These are phyloP conservation scores for Pichia norvegensis DNA, from an alignment of 1,139 yeast species.

Conservation along the genomic window DNA sequence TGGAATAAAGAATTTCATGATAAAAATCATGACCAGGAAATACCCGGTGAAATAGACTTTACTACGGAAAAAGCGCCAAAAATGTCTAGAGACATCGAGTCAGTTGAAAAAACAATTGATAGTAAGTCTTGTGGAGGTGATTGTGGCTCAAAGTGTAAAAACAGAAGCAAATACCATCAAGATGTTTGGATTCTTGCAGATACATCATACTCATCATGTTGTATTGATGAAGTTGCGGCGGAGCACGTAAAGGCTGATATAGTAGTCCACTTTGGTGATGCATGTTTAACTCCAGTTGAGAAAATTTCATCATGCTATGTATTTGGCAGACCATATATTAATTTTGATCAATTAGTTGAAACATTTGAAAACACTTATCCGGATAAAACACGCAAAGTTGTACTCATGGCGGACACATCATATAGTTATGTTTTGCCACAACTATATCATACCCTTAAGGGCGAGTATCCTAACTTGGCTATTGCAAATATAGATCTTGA, in stretches of 20 bases:
- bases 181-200: constrained; percentile 79
- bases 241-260: constrained; percentile 83
- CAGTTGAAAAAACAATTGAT: constrained; percentile 13
- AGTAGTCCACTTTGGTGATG: constrained; percentile 90
- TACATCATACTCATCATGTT: constrained; percentile 90
- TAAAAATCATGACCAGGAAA: constrained; percentile 9
- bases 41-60: constrained; percentile 12
- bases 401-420: constrained; percentile 65
- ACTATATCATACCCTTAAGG: constrained; percentile 32
- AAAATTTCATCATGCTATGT: constrained; percentile 69
- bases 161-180: constrained; percentile 16
- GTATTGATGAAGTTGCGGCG: constrained; percentile 96
- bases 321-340: constrained; percentile 58
- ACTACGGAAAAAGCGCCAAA: constrained; percentile 1
- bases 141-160: constrained; percentile 24
- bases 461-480: constrained; percentile 37
- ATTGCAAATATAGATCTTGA: constrained; percentile 44
- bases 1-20: constrained; percentile 11
- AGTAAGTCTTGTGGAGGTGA: constrained; percentile 19
- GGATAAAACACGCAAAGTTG: constrained; percentile 34
- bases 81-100: constrained; percentile 14
- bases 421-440: constrained; percentile 37
- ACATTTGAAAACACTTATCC: constrained; percentile 36
- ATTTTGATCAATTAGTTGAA: constrained; percentile 30
- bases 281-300: constrained; percentile 76